Evolutionary conservation across 495 filamentous ascomycete species (phyloP).

Genomic region (Evernia prunastri): DNA sequence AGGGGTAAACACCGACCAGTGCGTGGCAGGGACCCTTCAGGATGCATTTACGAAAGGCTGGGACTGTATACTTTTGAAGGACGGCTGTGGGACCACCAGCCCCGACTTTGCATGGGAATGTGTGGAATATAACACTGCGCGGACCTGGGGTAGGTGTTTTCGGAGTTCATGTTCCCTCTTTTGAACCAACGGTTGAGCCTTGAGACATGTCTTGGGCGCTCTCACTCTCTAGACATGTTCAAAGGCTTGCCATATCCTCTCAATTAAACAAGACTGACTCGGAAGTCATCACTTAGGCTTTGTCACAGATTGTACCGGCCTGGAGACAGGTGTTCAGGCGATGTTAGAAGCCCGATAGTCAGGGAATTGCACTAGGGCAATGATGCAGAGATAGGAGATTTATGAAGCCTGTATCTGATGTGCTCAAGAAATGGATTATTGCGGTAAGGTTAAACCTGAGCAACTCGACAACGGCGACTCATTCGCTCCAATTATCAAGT

Average conservation of each 20-base stretch:
- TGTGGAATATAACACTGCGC: constrained; percentile 39
- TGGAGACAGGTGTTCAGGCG: constrained; percentile 41
- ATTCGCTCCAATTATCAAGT: no score
- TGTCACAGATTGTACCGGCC: constrained; percentile 32
- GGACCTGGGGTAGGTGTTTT: no score
- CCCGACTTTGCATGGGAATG: constrained; percentile 36
- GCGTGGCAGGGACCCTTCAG: constrained; percentile 48
- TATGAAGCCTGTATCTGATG: background rate
- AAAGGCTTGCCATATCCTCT: no score
- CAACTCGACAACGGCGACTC: no score
- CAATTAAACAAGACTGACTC: no score
- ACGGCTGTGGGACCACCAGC: constrained; percentile 47
- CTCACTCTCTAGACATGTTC: no score
- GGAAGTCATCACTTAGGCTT: no score
- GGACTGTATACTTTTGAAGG: constrained; percentile 49
- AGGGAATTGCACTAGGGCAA: background rate
- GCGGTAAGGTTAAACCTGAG: no score
- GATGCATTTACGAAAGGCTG: constrained; percentile 50
- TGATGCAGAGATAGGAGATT: background rate
- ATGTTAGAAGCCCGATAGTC: constrained; percentile 27
- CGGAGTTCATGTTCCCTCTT: no score
- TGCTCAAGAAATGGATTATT: no score
- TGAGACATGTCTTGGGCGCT: no score
- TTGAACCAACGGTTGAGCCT: no score
- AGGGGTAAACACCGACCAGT: constrained; percentile 57